Evolutionary conservation across 352 stramenopile species (phyloP), one percentile per base, ranked within the genome.

Genomic region (Pythium apleroticum): DNA sequence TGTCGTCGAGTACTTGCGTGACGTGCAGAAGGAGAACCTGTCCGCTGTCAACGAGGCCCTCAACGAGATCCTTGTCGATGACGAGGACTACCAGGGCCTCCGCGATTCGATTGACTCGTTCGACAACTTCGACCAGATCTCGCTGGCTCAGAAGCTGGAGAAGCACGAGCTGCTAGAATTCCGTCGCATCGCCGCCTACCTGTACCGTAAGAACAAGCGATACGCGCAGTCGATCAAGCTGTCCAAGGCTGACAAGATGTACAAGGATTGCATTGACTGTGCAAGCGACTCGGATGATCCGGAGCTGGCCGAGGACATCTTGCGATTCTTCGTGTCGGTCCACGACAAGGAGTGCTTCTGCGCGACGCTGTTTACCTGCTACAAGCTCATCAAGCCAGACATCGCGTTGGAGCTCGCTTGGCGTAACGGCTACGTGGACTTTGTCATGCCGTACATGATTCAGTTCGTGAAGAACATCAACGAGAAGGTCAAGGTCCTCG

Each of bases 261-360:
- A 98, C 94, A 99, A 99, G 85, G 98, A 99, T 67, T 98, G 97
- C 73, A 99, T 99, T 68, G 97, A 99, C 71, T 99, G 97, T 60
- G 97, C 97, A 27, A 96, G 96, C 37, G 94, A 99, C 73, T 99
- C 97, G 56, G 86, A 92, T 39, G 96, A 99, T 69, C 73, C 83
- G 37, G 96, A 99, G 35, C 91, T 99, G 24, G 97, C 97, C 24
- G 97, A 99, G 72, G 94, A 98, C 57, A 91, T 99, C 50, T 78
- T 99, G 45, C 90, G 96, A 45, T 99, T 99, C 89, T 99, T 99
- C 76, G 98, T 99, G 43, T 97, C 97, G 61, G 96, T 98, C 53
- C 95, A 97, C 60, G 98, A 99, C 86, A 99, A 99, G 78, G 97
- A 99, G 81, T 99, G 95, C 84, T 99, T 99, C 78, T 97, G 93